Conservation (phyloP, 108 stramenopile genomes). For the Phaeodactylum tricornutum region DNA sequence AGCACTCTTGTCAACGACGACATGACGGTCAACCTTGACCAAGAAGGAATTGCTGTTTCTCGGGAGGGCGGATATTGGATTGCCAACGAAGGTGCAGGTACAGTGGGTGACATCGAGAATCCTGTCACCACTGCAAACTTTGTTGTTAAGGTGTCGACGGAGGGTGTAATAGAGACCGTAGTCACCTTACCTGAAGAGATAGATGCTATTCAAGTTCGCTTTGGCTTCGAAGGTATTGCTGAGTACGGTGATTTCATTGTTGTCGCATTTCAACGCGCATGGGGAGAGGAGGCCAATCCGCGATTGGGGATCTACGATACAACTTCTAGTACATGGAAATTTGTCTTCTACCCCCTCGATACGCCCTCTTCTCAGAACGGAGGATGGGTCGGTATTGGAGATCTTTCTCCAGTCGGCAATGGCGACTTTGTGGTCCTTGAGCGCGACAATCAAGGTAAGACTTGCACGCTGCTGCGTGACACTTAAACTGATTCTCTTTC, state of each 20-base stretch:
- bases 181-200: slow-evolving; percentile 39
- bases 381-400: slow-evolving; percentile 69
- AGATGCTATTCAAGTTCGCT: slow-evolving; percentile 24
- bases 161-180: slow-evolving; percentile 31
- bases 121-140: slow-evolving; percentile 36
- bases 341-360: slow-evolving; percentile 51
- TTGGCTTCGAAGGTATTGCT: slow-evolving; percentile 68
- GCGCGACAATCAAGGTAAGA: slow-evolving; percentile 50
- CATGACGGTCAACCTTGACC: slow-evolving; percentile 60
- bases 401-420: slow-evolving; percentile 36
- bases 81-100: slow-evolving; percentile 57
- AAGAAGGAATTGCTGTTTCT: slow-evolving; percentile 48
- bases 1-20: slow-evolving; percentile 39
- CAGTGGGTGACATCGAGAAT: slow-evolving; percentile 24
- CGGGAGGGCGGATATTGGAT: slow-evolving; percentile 37
- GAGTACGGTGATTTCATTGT: slow-evolving; percentile 30
- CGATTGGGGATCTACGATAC: slow-evolving; percentile 41
- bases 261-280: slow-evolving; percentile 46
- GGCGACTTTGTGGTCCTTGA: slow-evolving; percentile 49
- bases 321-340: slow-evolving; percentile 23
- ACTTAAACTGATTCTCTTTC: not conserved
- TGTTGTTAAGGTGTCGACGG: slow-evolving; percentile 23
- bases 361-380: slow-evolving; percentile 35
- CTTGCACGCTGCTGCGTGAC: not conserved
- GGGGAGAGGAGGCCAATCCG: slow-evolving; percentile 27